Evolutionary conservation across 306 rosid species (phyloP).

Genomic region (Datisca glomerata): DNA sequence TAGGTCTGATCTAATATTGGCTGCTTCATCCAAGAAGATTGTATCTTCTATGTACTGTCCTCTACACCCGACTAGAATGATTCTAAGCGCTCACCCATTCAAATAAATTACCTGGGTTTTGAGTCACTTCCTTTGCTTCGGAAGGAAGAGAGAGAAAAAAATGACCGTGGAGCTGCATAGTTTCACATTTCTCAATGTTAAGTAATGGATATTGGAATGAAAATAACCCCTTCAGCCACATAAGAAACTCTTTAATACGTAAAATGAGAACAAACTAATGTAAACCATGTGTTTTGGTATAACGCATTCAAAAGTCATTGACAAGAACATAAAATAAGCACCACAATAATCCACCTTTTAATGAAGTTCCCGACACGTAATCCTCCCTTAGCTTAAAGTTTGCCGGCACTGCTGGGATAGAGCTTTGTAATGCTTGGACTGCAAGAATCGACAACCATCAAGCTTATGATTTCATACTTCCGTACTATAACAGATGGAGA

Average conservation of each 20-base stretch:
- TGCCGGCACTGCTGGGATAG: slow-evolving; percentile 91
- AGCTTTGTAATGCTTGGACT: slow-evolving; percentile 77
- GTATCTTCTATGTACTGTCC: slow-evolving; percentile 3
- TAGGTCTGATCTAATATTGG: slow-evolving; percentile 7
- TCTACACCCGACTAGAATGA: neutral
- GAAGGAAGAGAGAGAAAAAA: slow-evolving; percentile 76
- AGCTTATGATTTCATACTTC: too few species aligned
- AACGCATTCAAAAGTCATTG: too few species aligned
- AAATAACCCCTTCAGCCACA: too few species aligned
- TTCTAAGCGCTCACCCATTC: too few species aligned
- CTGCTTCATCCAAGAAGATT: slow-evolving; percentile 10
- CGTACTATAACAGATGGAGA: neutral
- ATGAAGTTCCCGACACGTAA: slow-evolving; percentile 86
- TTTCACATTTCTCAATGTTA: slow-evolving; percentile 8
- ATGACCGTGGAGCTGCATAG: slow-evolving; percentile 77
- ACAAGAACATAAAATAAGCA: neutral
- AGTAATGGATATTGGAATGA: slow-evolving; percentile 3
- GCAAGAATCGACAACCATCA: slow-evolving; percentile 22
- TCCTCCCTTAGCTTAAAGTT: slow-evolving; percentile 86
- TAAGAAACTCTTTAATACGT: too few species aligned
- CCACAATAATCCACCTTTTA: slow-evolving; percentile 49
- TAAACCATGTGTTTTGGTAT: too few species aligned
- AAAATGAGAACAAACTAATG: too few species aligned
- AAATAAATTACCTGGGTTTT: slow-evolving; percentile 50
- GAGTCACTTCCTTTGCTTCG: slow-evolving; percentile 89